A percentile compares a stretch with the other conserved stretches of the same genome.
phyloP scores from a whole-genome alignment of 495 filamentous ascomycete species.

The Tuber magnatum region DNA sequence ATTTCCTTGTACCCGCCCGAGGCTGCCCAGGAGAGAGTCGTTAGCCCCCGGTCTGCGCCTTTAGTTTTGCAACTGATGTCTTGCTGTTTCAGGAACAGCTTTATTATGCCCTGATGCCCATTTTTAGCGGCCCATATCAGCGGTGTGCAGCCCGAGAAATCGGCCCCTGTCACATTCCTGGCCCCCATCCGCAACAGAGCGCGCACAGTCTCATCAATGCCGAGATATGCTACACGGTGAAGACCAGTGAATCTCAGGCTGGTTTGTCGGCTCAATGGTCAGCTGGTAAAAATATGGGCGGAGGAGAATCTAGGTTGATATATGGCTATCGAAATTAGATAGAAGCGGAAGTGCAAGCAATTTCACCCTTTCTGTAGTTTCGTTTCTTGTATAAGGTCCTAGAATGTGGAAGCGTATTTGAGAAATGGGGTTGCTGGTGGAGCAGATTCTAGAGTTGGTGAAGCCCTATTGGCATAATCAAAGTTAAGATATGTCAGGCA shows the following conservation, averaged over 20 bases:
- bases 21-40: conserved; percentile 44
- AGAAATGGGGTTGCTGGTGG: neutral
- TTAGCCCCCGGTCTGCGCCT: conserved; percentile 31
- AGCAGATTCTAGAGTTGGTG: neutral
- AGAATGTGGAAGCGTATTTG: neutral
- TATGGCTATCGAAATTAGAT: neutral
- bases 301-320: neutral
- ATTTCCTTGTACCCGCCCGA: conserved; percentile 42
- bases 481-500: neutral
- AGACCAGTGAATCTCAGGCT: neutral
- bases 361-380: neutral
- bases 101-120: conserved; percentile 36
- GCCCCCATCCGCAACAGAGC: neutral
- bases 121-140: conserved; percentile 37
- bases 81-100: conserved; percentile 30
- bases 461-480: neutral
- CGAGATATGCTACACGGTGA: neutral
- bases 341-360: neutral
- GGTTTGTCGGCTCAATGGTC: fast-evolving
- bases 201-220: neutral
- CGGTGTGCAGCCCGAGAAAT: conserved; percentile 18
- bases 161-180: neutral
- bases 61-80: conserved; percentile 16
- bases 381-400: neutral
- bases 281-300: neutral